Percentiles rank a stretch among this genome's conserved stretches.
These are phyloP conservation scores for Colletotrichum graminicola DNA, from an alignment of 2,329 filamentous ascomycete species.

Conservation along the genomic window DNA sequence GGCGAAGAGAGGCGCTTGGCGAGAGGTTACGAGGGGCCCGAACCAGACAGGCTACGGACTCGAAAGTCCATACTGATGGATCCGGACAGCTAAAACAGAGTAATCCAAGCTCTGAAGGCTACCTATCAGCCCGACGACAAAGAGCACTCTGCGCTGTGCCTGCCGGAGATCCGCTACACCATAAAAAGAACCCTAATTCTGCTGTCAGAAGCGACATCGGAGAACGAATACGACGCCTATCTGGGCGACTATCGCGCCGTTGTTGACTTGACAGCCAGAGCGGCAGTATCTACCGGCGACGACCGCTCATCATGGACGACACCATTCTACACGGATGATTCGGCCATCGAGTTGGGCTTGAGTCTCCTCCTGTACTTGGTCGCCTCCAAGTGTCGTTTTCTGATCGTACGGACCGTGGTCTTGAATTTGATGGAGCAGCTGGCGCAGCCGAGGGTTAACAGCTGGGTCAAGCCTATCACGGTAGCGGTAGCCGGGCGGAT, in stretches of 20 bases:
- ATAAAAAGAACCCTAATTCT: not conserved
- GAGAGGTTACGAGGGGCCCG: not conserved
- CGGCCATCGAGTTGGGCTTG: slow-evolving; percentile 9
- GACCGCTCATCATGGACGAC: not conserved
- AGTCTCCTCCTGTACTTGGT: not conserved
- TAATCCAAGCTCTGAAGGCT: not conserved
- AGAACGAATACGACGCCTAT: slow-evolving; percentile 49
- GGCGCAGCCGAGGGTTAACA: slow-evolving; percentile 51
- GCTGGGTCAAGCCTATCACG: slow-evolving; percentile 53
- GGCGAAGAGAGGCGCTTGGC: slow-evolving; percentile 43
- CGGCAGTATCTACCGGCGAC: not conserved
- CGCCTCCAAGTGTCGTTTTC: slow-evolving; percentile 17
- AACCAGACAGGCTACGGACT: slow-evolving; percentile 5
- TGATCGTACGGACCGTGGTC: slow-evolving; percentile 2
- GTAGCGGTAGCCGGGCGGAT: slow-evolving; percentile 49
- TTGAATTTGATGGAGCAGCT: slow-evolving; percentile 24
- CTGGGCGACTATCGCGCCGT: slow-evolving; percentile 45
- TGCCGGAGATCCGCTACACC: slow-evolving; percentile 17
- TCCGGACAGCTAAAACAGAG: slow-evolving; percentile 10
- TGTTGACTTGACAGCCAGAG: not conserved
- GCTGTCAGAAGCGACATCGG: not conserved
- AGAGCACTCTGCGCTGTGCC: not conserved
- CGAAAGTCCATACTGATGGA: not conserved
- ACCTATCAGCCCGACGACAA: not conserved
- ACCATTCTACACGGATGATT: not conserved